Evolutionary conservation across 225 moss, liverwort and hornwort genomes (phyloP).

Genomic region (Rhytidiadelphus loreus): DNA sequence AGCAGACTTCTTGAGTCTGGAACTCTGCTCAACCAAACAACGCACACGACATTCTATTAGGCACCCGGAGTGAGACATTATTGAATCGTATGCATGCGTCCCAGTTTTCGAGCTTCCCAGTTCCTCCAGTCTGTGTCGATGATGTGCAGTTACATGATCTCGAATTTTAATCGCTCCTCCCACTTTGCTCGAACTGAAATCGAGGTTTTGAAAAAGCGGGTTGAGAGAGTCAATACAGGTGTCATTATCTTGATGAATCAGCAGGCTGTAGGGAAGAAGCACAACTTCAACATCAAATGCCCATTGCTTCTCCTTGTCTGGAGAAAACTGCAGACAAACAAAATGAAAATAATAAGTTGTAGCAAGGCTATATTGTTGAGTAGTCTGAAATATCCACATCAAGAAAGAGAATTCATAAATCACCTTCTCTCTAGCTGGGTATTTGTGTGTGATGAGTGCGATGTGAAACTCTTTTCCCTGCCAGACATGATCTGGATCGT

Average conservation of each 20-base stretch:
- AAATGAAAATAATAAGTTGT: not conserved
- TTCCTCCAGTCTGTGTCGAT: not conserved
- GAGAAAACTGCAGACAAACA: slow-evolving; percentile 19
- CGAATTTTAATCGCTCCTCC: not conserved
- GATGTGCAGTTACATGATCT: not conserved
- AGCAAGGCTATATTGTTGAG: not conserved
- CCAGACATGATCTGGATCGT: not conserved
- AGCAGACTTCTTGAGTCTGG: not conserved
- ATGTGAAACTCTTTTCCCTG: slow-evolving; percentile 36
- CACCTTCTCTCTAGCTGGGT: slow-evolving; percentile 36
- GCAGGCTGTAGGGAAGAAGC: slow-evolving; percentile 34
- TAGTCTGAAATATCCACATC: not conserved
- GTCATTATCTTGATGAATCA: slow-evolving; percentile 18
- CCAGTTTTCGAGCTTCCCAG: not conserved
- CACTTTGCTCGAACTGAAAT: not conserved
- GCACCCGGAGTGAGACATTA: slow-evolving; percentile 3
- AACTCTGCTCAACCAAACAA: slow-evolving; percentile 16
- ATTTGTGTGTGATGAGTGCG: slow-evolving; percentile 41
- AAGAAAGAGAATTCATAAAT: not conserved
- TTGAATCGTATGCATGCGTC: not conserved
- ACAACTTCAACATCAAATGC: slow-evolving; percentile 31
- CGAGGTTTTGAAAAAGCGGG: not conserved
- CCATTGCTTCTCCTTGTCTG: slow-evolving; percentile 24
- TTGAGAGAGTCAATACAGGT: not conserved
- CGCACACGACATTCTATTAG: slow-evolving; percentile 16